Conservation (phyloP, 768 basidiomycete species). For the Clavulina sp. region DNA sequence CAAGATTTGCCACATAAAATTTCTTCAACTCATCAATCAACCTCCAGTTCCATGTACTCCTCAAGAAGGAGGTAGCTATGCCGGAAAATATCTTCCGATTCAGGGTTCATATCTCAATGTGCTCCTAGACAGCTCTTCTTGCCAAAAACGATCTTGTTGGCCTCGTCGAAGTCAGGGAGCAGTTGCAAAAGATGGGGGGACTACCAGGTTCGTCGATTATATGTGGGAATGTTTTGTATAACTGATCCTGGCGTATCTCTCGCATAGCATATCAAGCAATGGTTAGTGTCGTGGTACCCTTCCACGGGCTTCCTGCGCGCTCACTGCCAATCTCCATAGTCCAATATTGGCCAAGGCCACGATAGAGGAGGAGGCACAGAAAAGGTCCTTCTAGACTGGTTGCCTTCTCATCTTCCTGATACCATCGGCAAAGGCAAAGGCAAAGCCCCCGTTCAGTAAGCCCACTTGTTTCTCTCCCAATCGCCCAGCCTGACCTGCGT, state of each 20-base stretch:
- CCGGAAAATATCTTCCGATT: neutral
- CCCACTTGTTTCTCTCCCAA: neutral
- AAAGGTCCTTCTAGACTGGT: conserved; percentile 58
- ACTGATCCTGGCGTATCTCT: neutral
- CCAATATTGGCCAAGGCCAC: conserved; percentile 55
- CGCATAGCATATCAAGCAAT: neutral
- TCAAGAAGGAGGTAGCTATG: neutral
- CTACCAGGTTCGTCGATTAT: neutral
- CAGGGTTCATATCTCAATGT: too few relatives aligned
- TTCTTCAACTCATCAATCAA: neutral
- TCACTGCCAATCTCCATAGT: conserved; percentile 18
- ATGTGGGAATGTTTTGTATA: neutral
- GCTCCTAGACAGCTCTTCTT: neutral
- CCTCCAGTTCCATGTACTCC: neutral
- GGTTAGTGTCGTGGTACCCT: neutral
- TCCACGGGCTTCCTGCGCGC: neutral
- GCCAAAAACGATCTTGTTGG: neutral
- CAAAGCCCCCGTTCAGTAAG: conserved; percentile 6
- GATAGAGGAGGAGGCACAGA: conserved; percentile 84
- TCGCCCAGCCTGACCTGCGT: conserved; percentile 1
- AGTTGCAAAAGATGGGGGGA: neutral
- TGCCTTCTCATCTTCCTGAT: conserved; percentile 31
- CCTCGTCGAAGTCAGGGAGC: neutral
- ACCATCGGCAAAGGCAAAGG: conserved; percentile 12
- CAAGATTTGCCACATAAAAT: neutral